These are phyloP conservation scores for Epichloe typhina DNA, from an alignment of 2,329 filamentous ascomycete genomes.

Conservation along the genomic window DNA sequence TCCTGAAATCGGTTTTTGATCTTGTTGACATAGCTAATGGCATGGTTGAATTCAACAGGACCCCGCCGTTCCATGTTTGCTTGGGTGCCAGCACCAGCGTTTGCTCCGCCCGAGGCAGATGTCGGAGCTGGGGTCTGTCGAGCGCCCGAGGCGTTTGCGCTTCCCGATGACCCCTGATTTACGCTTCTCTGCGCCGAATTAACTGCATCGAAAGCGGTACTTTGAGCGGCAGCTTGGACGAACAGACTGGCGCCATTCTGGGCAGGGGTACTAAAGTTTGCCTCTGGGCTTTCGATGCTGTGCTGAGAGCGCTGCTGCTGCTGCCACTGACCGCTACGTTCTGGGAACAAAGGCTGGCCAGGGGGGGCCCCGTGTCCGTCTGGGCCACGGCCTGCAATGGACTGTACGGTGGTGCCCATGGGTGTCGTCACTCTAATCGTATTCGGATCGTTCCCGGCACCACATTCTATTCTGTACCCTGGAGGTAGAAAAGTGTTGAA, in stretches of 20 bases:
- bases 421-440: constrained; percentile 94
- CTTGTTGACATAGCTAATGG: constrained; percentile 98
- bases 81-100: constrained; percentile 46
- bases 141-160: constrained; percentile 36
- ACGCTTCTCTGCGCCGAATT: constrained; percentile 19
- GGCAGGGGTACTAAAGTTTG: constrained; percentile 44
- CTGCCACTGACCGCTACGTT: constrained; percentile 41
- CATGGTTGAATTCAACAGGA: constrained; percentile 97
- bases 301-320: constrained; percentile 39
- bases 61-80: constrained; percentile 69
- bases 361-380: constrained; percentile 27
- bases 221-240: constrained; percentile 27
- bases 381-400: constrained; percentile 49
- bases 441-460: constrained; percentile 84
- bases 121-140: constrained; percentile 45
- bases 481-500: constrained; percentile 97
- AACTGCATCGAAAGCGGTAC: constrained; percentile 19
- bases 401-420: constrained; percentile 90
- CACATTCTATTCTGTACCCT: constrained; percentile 93
- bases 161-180: constrained; percentile 21
- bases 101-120: constrained; percentile 43
- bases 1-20: constrained; percentile 99
- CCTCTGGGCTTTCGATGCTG: constrained; percentile 50
- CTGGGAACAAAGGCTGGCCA: constrained; percentile 32
- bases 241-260: constrained; percentile 37